Conservation (phyloP, 1,139 yeast genomes). For the Williopsis jadinii region DNA sequence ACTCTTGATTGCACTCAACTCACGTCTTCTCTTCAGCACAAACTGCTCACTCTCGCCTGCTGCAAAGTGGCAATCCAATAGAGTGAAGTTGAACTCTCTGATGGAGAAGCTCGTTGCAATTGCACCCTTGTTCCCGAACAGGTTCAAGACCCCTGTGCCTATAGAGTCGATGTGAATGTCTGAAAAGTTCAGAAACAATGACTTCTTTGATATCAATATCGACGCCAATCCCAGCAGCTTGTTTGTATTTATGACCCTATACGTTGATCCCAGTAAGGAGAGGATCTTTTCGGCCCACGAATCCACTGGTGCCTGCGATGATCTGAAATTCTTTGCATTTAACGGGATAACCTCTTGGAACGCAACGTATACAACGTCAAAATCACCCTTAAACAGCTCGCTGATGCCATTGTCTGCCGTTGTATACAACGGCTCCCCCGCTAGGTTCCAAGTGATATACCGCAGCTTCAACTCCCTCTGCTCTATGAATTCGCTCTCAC, state of each 20-base stretch:
- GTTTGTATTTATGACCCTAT: conserved; percentile 30
- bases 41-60: conserved; percentile 59
- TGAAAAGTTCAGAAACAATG: conserved; percentile 30
- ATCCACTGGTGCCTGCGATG: conserved; percentile 34
- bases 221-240: conserved; percentile 45
- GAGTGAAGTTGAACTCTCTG: conserved; percentile 40
- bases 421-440: conserved; percentile 31
- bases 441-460: conserved; percentile 40
- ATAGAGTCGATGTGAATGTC: conserved; percentile 33
- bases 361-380: conserved; percentile 37
- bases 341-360: conserved; percentile 50
- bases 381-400: conserved; percentile 11
- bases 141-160: conserved; percentile 47
- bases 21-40: conserved; percentile 34
- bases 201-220: conserved; percentile 30
- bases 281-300: conserved; percentile 30
- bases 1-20: conserved; percentile 31
- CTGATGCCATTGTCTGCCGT: conserved; percentile 17
- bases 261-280: conserved; percentile 17
- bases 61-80: conserved; percentile 60
- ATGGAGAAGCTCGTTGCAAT: conserved; percentile 31
- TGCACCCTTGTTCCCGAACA: conserved; percentile 60
- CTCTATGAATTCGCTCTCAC: conserved; percentile 12
- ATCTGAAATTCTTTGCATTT: conserved; percentile 35
- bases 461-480: conserved; percentile 13